Conservation (phyloP, 106 monocot species). For the Dioscorea alata region DNA sequence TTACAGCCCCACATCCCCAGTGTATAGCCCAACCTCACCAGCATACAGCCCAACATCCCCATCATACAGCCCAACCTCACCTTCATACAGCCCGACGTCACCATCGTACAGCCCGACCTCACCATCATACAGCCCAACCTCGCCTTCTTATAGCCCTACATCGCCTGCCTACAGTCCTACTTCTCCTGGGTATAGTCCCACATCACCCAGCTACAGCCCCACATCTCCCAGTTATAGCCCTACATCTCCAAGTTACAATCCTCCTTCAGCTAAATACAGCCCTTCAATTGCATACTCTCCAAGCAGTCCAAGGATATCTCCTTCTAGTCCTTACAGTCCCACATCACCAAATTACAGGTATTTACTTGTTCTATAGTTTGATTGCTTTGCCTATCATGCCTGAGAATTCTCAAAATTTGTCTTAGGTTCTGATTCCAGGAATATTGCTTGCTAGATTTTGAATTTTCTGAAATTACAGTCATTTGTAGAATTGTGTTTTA, state of each 20-base stretch:
- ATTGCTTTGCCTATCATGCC: not conserved
- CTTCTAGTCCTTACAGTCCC: conserved; percentile 67
- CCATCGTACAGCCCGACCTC: conserved; percentile 90
- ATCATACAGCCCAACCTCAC: conserved; percentile 77
- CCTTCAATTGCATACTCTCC: conserved; percentile 85
- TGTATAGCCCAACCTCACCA: conserved; percentile 90
- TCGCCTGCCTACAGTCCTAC: conserved; percentile 87
- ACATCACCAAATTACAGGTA: conserved; percentile 95
- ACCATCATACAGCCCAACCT: conserved; percentile 75
- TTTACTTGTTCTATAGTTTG: not conserved
- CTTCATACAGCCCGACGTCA: conserved; percentile 83
- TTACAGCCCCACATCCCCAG: conserved; percentile 91
- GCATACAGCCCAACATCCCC: conserved; percentile 84
- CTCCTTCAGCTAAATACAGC: conserved; percentile 74
- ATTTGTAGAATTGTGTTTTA: too few relatives aligned
- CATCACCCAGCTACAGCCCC: conserved; percentile 73
- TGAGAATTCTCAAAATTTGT: not conserved
- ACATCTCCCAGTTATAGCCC: conserved; percentile 72
- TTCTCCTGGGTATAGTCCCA: conserved; percentile 84
- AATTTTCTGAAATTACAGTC: too few relatives aligned
- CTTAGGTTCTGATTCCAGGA: not conserved
- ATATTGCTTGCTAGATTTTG: too few relatives aligned
- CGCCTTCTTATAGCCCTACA: conserved; percentile 78
- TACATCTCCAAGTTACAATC: conserved; percentile 77
- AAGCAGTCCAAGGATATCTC: conserved; percentile 72